Evolutionary conservation across 139 green algal species (phyloP).

Genomic region (Yamagishiella unicocca): DNA sequence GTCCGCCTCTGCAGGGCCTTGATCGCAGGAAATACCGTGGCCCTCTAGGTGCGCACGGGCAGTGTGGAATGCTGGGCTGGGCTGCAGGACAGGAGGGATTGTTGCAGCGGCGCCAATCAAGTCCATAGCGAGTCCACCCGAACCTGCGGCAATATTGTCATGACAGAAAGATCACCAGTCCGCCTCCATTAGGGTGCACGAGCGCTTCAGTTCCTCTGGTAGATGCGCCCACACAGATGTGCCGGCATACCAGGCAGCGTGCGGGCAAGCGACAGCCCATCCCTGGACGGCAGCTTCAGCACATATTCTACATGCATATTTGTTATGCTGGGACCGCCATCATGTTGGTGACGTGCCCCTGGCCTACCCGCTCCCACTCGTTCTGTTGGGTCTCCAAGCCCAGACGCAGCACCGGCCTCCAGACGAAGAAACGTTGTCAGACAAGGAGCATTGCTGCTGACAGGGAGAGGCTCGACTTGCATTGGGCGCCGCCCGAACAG

Average conservation of each 20-base stretch:
- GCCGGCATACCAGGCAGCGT: too few species aligned
- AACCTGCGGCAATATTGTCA: neutral
- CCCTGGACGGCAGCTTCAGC: too few species aligned
- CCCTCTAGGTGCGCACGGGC: neutral
- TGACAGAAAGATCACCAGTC: too few species aligned
- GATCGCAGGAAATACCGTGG: neutral
- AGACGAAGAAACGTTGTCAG: neutral
- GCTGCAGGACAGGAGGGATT: slow-evolving; percentile 7
- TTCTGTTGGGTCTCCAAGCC: neutral
- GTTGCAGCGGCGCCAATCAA: neutral
- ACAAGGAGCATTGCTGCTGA: slow-evolving; percentile 18
- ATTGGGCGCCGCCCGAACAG: slow-evolving; percentile 14
- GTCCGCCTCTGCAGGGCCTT: neutral
- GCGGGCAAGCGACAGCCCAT: too few species aligned
- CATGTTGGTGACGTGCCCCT: too few species aligned
- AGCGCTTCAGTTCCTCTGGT: too few species aligned
- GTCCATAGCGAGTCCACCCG: slow-evolving; percentile 15
- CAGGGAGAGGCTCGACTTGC: slow-evolving; percentile 17
- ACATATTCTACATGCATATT: too few species aligned
- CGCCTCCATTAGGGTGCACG: too few species aligned
- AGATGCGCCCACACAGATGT: too few species aligned
- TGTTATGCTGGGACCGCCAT: too few species aligned
- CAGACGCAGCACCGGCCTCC: slow-evolving; percentile 10
- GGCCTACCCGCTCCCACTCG: neutral
- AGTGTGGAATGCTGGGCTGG: neutral